These are phyloP conservation scores for Madurella fahalii DNA, from an alignment of 2,329 filamentous ascomycete genomes.

Conservation along the genomic window DNA sequence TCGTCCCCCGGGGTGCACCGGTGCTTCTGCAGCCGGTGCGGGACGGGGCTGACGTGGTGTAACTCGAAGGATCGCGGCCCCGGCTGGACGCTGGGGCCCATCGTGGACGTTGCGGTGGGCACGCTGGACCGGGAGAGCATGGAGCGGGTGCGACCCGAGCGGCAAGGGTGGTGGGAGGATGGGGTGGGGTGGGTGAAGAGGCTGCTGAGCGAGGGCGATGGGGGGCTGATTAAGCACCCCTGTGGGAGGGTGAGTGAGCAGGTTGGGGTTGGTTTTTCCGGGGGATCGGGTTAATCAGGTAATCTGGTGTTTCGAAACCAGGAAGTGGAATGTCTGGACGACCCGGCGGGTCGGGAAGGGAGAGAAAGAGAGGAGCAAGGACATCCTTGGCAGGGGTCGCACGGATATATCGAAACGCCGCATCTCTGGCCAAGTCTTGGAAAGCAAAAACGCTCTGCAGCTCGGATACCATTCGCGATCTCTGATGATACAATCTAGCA, in stretches of 20 bases:
- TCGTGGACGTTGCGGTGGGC: background rate
- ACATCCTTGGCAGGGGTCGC: too few relatives aligned
- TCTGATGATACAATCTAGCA: conserved; percentile 9
- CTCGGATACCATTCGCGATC: conserved; percentile 12
- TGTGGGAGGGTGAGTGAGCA: background rate
- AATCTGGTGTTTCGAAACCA: background rate
- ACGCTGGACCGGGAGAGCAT: conserved; percentile 3
- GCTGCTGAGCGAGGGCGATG: background rate
- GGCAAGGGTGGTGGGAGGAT: conserved; percentile 3
- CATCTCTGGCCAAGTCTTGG: background rate
- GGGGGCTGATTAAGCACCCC: background rate
- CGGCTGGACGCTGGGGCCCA: background rate
- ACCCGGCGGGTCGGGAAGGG: background rate
- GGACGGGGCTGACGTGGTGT: background rate
- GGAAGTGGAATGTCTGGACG: background rate
- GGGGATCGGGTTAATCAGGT: background rate
- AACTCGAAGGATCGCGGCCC: background rate
- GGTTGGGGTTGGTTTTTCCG: background rate
- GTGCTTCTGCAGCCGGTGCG: conserved; percentile 1
- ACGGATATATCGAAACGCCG: too few relatives aligned
- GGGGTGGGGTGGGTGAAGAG: background rate
- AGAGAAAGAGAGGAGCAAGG: too few relatives aligned
- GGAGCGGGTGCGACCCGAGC: background rate
- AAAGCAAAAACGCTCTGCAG: conserved; percentile 1
- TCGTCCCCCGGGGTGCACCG: background rate